phyloP scores from a whole-genome alignment of 441 rosid genomes.

The Eugenia klotzschiana region DNA sequence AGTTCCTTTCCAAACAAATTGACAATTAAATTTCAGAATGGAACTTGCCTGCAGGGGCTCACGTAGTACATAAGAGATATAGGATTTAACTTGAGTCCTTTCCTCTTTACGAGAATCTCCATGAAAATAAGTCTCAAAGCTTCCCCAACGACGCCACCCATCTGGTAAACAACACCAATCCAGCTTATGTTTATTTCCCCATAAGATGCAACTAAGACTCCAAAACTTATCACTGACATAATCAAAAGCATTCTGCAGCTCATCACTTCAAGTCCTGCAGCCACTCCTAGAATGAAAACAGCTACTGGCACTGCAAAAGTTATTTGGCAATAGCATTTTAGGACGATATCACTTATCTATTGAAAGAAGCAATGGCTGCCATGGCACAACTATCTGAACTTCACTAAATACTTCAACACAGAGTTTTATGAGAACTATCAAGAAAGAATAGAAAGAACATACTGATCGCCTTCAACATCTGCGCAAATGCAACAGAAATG shows the following conservation, averaged over 20 bases:
- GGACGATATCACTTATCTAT: neutral
- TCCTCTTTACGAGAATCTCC: slow-evolving; percentile 85
- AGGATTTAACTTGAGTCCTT: slow-evolving; percentile 87
- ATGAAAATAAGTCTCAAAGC: slow-evolving; percentile 85
- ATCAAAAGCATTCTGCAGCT: slow-evolving; percentile 87
- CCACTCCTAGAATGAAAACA: slow-evolving; percentile 86
- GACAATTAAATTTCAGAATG: neutral
- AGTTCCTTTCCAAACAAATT: neutral
- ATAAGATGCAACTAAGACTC: slow-evolving; percentile 89
- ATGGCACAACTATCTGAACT: neutral
- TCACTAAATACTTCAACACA: neutral
- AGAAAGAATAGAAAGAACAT: slow-evolving; percentile 11
- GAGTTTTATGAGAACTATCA: neutral
- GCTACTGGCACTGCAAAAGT: slow-evolving; percentile 90
- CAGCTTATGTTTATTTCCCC: slow-evolving; percentile 79
- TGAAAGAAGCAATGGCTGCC: neutral
- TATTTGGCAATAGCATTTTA: slow-evolving; percentile 5
- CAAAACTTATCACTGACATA: slow-evolving; percentile 86
- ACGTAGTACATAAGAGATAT: slow-evolving; percentile 82
- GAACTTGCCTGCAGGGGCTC: slow-evolving; percentile 82
- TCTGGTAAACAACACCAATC: slow-evolving; percentile 92
- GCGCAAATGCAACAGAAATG: slow-evolving; percentile 89
- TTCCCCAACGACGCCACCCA: slow-evolving; percentile 97
- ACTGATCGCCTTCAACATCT: slow-evolving; percentile 95
- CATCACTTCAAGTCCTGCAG: slow-evolving; percentile 85